phyloP scores from a whole-genome alignment of 1,284 basidiomycete species.

The Sporisorium graminicola region DNA sequence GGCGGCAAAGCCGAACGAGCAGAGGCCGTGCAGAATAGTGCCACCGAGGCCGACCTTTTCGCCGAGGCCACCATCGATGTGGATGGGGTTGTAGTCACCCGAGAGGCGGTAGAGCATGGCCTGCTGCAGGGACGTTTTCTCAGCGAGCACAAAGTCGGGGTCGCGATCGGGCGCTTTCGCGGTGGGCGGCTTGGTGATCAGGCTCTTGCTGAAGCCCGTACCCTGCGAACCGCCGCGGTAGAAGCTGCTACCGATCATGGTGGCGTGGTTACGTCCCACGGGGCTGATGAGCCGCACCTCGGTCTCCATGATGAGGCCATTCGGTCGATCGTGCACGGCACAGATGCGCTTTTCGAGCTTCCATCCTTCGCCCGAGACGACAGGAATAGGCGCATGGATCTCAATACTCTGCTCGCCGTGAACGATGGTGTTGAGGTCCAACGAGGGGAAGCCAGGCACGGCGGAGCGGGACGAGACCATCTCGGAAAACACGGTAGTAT shows the following conservation, averaged over 20 bases:
- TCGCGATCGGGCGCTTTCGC: conserved; percentile 45
- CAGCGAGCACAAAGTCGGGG: conserved; percentile 47
- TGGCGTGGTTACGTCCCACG: conserved; percentile 51
- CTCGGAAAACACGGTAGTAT: conserved; percentile 67
- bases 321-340: conserved; percentile 60
- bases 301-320: conserved; percentile 60
- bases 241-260: conserved; percentile 60
- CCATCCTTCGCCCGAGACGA: conserved; percentile 58
- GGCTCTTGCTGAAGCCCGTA: conserved; percentile 52
- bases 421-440: conserved; percentile 70
- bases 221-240: conserved; percentile 63
- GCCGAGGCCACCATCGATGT: conserved; percentile 61
- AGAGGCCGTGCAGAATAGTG: conserved; percentile 64
- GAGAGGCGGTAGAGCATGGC: conserved; percentile 61
- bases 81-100: conserved; percentile 63
- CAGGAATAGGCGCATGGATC: conserved; percentile 66
- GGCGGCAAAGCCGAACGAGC: conserved; percentile 59
- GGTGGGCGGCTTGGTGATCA: conserved; percentile 41
- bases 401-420: conserved; percentile 70
- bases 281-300: conserved; percentile 56
- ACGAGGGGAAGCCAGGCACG: conserved; percentile 56
- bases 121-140: conserved; percentile 50
- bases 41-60: conserved; percentile 57
- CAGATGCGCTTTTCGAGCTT: conserved; percentile 57
- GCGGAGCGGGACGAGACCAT: conserved; percentile 46